Evolutionary conservation across 495 filamentous ascomycete species (phyloP), one percentile per base, ranked within the genome.

Genomic region (Astrocystis sublimbata): DNA sequence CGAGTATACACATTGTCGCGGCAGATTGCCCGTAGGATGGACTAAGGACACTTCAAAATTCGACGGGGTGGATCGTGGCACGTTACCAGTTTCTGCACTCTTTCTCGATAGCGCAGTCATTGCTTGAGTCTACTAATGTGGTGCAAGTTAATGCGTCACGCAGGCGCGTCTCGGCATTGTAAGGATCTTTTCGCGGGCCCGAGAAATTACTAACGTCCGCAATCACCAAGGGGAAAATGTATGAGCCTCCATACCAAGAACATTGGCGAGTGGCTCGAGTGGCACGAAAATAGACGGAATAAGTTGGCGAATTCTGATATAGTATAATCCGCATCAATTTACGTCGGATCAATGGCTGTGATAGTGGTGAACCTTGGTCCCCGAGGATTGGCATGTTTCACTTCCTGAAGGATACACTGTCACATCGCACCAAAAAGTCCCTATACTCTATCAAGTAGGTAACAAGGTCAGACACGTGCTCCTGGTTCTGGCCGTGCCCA

Each of bases 241-340:
- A 7, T 26, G 19, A 19, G 30, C 38, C 4, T 42, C 15, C 6
- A 42, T 6, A 36, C 50, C 8, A 53, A 24, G 17, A 54, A 31
- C 8, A 24, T n/a, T n/a, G n/a, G n/a, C n/a, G n/a, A n/a, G n/a
- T n/a, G n/a, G n/a, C n/a, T n/a, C 17, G 19, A 9, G 7, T 38
- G 33, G 7, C 17, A 54, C 51, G n/a, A 54, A 54, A 54, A 54
- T 54, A 54, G 51, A 52, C n/a, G 1, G 28, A 35, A 23, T 19
- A 51, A 51, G 47, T 51, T 21, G 47, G 13, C 28, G 21, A 33
- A 7, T 52, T 52, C n/a, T 23, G 17, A 30, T 35, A 30, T 17
- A 15, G 8, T 4, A 23, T 6, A n/a, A n/a, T n/a, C n/a, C n/a
- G n/a, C n/a, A n/a, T 23, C 49, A 28, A 51, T 30, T 35, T 33